Conservation (phyloP, 495 filamentous ascomycete species). For the Hapsidospora chrysogenum region DNA sequence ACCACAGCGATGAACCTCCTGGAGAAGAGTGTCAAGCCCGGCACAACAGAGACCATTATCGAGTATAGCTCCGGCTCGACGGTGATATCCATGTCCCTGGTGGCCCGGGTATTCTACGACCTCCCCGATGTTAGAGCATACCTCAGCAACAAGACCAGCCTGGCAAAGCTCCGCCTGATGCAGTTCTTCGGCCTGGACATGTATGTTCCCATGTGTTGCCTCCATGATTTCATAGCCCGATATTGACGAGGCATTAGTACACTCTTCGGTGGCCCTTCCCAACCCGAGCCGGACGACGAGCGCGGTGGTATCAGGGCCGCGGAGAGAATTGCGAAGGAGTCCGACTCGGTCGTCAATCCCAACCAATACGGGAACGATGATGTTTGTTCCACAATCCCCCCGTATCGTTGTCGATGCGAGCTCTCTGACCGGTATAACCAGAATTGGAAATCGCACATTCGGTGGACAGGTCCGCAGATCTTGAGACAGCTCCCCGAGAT, state of each 20-base stretch:
- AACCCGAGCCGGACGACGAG: slow-evolving; percentile 37
- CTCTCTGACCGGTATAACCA: slow-evolving; percentile 4
- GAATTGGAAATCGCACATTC: slow-evolving; percentile 42
- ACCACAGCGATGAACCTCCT: slow-evolving; percentile 38
- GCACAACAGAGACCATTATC: slow-evolving; percentile 29
- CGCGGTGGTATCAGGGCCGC: slow-evolving; percentile 35
- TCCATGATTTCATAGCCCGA: not conserved
- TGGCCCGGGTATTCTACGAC: slow-evolving; percentile 34
- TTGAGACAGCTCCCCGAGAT: slow-evolving; percentile 39
- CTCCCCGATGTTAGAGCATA: slow-evolving; percentile 37
- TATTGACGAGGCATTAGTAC: slow-evolving; percentile 10
- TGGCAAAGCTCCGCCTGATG: slow-evolving; percentile 34
- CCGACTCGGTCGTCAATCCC: slow-evolving; percentile 29
- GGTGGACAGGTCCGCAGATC: slow-evolving; percentile 45
- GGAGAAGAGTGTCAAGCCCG: slow-evolving; percentile 2
- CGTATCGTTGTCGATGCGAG: not conserved
- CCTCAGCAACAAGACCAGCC: slow-evolving; percentile 42
- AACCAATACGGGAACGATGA: slow-evolving; percentile 42
- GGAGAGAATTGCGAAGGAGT: slow-evolving; percentile 18
- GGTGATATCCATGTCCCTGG: slow-evolving; percentile 40
- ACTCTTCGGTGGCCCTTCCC: slow-evolving; percentile 39
- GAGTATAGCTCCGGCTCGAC: slow-evolving; percentile 49
- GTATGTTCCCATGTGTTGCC: too few relatives aligned
- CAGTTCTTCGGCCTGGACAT: slow-evolving; percentile 43
- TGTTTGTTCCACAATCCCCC: slow-evolving; percentile 7